Evolutionary conservation across 371 early-diverging fungal genomes (phyloP).

Genomic region (Mortierella sp.): DNA sequence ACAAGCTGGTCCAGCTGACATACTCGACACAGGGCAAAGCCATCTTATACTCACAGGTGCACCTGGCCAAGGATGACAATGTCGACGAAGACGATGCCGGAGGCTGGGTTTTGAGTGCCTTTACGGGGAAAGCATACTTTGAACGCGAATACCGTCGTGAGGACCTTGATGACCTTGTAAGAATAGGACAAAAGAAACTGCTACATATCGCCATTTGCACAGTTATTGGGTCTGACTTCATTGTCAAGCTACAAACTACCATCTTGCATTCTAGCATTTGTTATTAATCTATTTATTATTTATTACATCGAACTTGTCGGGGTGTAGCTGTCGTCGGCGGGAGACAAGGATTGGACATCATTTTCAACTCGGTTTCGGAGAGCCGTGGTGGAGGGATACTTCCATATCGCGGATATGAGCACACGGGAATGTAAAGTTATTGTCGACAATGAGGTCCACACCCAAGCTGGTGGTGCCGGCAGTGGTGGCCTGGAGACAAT

Average conservation of each 20-base stretch:
- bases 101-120: slow-evolving; percentile 52
- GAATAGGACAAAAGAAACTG: neutral
- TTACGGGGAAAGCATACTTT: slow-evolving; percentile 51
- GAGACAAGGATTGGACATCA: slow-evolving; percentile 46
- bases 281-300: neutral
- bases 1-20: slow-evolving; percentile 48
- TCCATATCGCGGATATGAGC: slow-evolving; percentile 35
- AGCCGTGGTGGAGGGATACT: slow-evolving; percentile 35
- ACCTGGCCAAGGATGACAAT: slow-evolving; percentile 30
- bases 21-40: slow-evolving; percentile 47
- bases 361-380: slow-evolving; percentile 48
- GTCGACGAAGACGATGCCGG: slow-evolving; percentile 48
- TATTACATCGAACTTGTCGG: too few species aligned
- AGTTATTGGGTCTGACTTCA: neutral
- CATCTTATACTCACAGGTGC: slow-evolving; percentile 46
- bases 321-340: slow-evolving; percentile 31
- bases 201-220: neutral
- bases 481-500: slow-evolving; percentile 27
- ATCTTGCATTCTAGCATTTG: neutral
- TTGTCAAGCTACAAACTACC: neutral
- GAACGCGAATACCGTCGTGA: slow-evolving; percentile 52
- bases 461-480: slow-evolving; percentile 14
- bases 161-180: slow-evolving; percentile 46
- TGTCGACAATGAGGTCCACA: slow-evolving; percentile 49
- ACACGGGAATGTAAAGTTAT: slow-evolving; percentile 45